Percentiles rank a stretch among this genome's conserved stretches.
Evolutionary conservation across 2,329 filamentous ascomycete species (phyloP).

Genomic region (Claviceps paspali): DNA sequence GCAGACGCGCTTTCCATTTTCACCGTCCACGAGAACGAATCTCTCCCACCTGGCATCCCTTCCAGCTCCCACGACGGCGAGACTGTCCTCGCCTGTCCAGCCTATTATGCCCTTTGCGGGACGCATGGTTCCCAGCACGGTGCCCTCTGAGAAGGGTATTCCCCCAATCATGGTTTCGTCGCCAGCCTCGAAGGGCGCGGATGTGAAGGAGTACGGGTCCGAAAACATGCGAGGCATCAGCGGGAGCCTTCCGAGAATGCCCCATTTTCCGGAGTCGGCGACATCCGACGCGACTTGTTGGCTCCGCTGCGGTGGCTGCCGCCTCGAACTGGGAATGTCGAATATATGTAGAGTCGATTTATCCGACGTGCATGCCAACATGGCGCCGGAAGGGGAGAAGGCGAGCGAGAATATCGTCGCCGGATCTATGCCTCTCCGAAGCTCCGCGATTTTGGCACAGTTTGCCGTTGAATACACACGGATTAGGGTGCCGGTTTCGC

Average conservation of each 20-base stretch:
- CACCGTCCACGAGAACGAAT: slow-evolving; percentile 54
- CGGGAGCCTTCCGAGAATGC: slow-evolving; percentile 67
- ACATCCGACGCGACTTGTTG: slow-evolving; percentile 14
- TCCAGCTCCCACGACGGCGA: slow-evolving; percentile 67
- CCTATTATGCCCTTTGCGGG: slow-evolving; percentile 74
- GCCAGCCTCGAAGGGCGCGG: slow-evolving; percentile 66
- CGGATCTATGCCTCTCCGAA: slow-evolving; percentile 77
- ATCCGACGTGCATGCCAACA: slow-evolving; percentile 86
- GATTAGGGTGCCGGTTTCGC: slow-evolving; percentile 78
- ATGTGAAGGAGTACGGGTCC: slow-evolving; percentile 76
- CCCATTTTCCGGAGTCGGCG: slow-evolving; percentile 58
- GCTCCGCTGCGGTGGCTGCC: slow-evolving; percentile 18
- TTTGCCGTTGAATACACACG: slow-evolving; percentile 71
- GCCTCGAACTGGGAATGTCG: slow-evolving; percentile 52
- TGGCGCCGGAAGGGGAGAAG: slow-evolving; percentile 66
- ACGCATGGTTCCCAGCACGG: slow-evolving; percentile 34
- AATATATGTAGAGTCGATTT: slow-evolving; percentile 94
- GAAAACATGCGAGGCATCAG: slow-evolving; percentile 77
- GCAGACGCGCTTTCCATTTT: slow-evolving; percentile 52
- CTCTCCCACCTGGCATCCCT: slow-evolving; percentile 77
- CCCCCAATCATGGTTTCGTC: slow-evolving; percentile 46
- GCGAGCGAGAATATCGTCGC: slow-evolving; percentile 77
- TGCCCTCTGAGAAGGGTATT: slow-evolving; percentile 26
- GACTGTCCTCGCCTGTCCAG: slow-evolving; percentile 60
- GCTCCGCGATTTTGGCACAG: slow-evolving; percentile 67